A percentile compares a stretch with the other conserved stretches of the same genome.
phyloP scores from a whole-genome alignment of 2,329 filamentous ascomycete species.

The Rugonectria rugulosa region DNA sequence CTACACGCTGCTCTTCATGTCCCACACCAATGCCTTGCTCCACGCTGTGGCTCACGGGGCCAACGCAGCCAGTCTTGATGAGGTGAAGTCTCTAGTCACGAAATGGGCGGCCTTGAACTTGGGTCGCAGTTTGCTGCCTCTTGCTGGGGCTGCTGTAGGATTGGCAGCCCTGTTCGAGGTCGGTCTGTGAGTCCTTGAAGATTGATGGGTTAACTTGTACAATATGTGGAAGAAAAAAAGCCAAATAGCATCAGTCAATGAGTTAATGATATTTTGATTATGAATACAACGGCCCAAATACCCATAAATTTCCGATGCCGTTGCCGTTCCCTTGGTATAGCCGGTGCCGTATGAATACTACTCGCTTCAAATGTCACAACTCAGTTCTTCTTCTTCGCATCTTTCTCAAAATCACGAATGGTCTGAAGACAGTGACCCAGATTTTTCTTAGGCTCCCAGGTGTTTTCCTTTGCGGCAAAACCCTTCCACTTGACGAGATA shows the following conservation, averaged over 20 bases:
- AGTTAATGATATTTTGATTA: too few species aligned
- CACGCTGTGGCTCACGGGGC: constrained; percentile 34
- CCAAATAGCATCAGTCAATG: too few species aligned
- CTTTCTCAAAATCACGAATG: constrained; percentile 47
- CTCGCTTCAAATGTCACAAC: background rate
- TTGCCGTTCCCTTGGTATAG: background rate
- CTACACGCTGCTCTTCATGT: constrained; percentile 49
- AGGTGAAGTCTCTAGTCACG: constrained; percentile 34
- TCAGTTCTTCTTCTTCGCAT: constrained; percentile 11
- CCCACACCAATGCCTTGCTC: constrained; percentile 45
- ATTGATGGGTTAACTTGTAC: background rate
- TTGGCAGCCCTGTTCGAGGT: constrained; percentile 31
- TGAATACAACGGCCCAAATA: too few species aligned
- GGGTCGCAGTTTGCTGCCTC: constrained; percentile 41
- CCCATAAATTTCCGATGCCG: too few species aligned
- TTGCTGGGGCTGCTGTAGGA: constrained; percentile 40
- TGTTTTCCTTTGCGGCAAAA: constrained; percentile 52
- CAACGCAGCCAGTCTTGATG: constrained; percentile 20
- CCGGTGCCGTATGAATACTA: background rate
- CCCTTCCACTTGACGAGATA: constrained; percentile 64
- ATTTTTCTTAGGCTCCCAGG: constrained; percentile 61
- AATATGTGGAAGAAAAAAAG: too few species aligned
- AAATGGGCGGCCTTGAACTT: constrained; percentile 42
- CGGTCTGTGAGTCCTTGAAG: constrained; percentile 5
- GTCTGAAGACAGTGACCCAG: constrained; percentile 48